Base-by-base conservation (phyloP, 768 basidiomycete genomes). In the Hortiboletus flavorubellus region DNA sequence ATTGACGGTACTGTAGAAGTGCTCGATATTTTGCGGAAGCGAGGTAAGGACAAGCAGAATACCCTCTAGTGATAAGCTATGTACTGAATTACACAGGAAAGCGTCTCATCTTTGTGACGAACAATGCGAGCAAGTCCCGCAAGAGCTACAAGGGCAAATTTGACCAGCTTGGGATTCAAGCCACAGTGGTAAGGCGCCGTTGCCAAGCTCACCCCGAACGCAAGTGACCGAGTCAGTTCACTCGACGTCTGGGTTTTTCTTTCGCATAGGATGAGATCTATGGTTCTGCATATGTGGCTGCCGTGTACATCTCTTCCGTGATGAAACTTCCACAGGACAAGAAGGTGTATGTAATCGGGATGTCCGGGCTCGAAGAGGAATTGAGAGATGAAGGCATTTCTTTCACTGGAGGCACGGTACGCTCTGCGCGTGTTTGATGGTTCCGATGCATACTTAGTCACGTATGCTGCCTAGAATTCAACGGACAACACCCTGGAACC, bases 71-170 rank as follows among this genome's bases (percentile, higher is more conserved):
- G 31, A 44, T 49, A 15, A 43, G 52, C 14, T 18, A 57, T 50
- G 45, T 58, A 55, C 40, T 26, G 26, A 33, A 35, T 23, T 26
- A 6, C 12, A 43, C 54, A 70, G 93, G 93, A 80, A 67, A 98
- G 92, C 78, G 80, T 56, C 75, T 97, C 33, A 73, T 98, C 10
- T 98, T 98, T 66, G 94, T 97, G 48, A 98, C 95, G 16, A 99
- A 99, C 75, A 99, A 98, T 69, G 95, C 96, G 44, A 91, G 87
- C 52, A 96, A 98, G 74, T 96, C 93, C 6, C 78, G 97, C 59
- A 83, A 74, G 68, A 86, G 75, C 68, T 95, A 95, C 82, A 94
- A 92, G 77, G 74, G 74, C 43, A 96, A 95, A 72, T 97, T 99
- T 68, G 93, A 98, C 72, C 79, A 85, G 64, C 81, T 98, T 49